Evolutionary conservation across 805 yeast species (phyloP), one percentile per base, ranked within the genome.

Genomic region (Schwanniomyces sp.): DNA sequence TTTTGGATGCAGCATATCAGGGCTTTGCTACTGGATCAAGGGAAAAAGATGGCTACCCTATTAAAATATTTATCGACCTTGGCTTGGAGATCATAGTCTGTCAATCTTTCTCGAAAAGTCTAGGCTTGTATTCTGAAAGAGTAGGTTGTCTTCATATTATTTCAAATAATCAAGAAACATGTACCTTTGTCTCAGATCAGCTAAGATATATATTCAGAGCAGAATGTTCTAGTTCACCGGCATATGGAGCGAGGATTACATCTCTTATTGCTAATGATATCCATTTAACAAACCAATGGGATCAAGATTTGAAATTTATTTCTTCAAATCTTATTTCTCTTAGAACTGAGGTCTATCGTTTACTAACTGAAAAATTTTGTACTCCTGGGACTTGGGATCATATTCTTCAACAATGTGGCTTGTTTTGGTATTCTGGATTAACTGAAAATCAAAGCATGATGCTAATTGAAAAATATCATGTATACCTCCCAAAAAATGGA

Each of bases 21-120:
- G 67, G 67, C 4, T 61, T 63, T 39, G 54, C 65, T 38, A 48
- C 61, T 36, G 69, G 67, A 62, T 40, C 63, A 65, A 41, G 51
- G 10, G 85, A 80, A 50, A 76, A 78, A 52, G 77, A 72, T 51
- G 72, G 75, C 0, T 70, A 67, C 65, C 62, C 69, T 10, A 54
- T 71, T 16, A 55, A 73, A 51, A 57, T 64, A 51, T 64, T 70
- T 24, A 58, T 58, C 52, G 55, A 54, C 8, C 53, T 53, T 43
- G 58, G 60, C 4, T 25, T 50, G 84, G 88, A 61, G 73, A 82
- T 56, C 37, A 41, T 65, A 21, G 58, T 57, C 18, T 62, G 65
- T 46, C 67, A 64, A 48, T 59, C 64, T 21, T 64, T 62, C 53
- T 59, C 69, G 45, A 64, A 64, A 48, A 64, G 60, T 59, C 52